Evolutionary conservation across 2,329 filamentous ascomycete species (phyloP).

Genomic region (Chaetomium sp.): DNA sequence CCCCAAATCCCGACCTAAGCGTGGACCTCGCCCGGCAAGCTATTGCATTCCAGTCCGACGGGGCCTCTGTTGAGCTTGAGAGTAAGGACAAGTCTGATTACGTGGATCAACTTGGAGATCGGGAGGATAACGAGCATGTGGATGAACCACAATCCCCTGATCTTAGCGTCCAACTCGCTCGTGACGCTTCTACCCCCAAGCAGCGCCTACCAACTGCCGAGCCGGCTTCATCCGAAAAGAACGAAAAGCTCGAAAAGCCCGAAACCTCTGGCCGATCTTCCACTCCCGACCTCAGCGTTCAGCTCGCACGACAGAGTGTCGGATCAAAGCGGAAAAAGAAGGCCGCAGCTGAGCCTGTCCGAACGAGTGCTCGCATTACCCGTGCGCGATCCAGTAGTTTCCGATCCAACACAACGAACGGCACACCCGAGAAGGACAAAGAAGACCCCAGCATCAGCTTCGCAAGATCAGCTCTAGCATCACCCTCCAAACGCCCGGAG

Average conservation of each 20-base stretch:
- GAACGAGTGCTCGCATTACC: constrained; percentile 22
- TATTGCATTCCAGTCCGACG: too few species aligned
- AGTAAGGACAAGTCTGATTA: too few species aligned
- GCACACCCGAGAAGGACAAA: constrained; percentile 22
- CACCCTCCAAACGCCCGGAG: constrained; percentile 21
- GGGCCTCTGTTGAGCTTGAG: too few species aligned
- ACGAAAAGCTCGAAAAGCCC: too few species aligned
- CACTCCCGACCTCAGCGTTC: constrained; percentile 23
- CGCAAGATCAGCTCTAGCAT: constrained; percentile 28
- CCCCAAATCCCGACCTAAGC: constrained; percentile 22
- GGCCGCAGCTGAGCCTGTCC: constrained; percentile 11
- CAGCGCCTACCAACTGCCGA: too few species aligned
- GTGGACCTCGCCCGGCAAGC: constrained; percentile 4
- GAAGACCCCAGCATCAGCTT: constrained; percentile 27
- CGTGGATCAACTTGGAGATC: too few species aligned
- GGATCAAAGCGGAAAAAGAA: constrained; percentile 17
- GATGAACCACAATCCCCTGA: too few species aligned
- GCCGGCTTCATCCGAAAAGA: background rate
- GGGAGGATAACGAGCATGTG: too few species aligned
- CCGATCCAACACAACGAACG: constrained; percentile 21
- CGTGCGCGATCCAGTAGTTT: constrained; percentile 26
- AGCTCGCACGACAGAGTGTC: constrained; percentile 23
- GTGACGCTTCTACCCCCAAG: too few species aligned
- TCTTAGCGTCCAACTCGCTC: too few species aligned
- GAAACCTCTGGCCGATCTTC: background rate